phyloP scores from a whole-genome alignment of 1,284 basidiomycete species.

The Ceratorhiza oryzae-sativae region DNA sequence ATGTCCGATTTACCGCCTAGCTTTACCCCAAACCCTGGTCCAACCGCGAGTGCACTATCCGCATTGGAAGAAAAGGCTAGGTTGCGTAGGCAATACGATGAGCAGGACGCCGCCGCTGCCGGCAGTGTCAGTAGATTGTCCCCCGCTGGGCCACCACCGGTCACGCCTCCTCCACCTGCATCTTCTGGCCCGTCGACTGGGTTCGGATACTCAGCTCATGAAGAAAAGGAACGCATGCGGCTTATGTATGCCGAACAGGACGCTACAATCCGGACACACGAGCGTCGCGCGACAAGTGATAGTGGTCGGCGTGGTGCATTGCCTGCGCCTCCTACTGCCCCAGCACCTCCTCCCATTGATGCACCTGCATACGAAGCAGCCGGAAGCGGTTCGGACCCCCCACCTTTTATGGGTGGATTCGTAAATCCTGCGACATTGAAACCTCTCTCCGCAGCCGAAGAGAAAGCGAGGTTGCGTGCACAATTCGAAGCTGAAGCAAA shows the following conservation, averaged over 20 bases:
- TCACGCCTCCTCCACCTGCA: conserved; percentile 49
- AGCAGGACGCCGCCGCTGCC: conserved; percentile 33
- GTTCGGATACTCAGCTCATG: conserved; percentile 25
- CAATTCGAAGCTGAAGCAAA: conserved; percentile 64
- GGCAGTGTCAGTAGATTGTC: background rate
- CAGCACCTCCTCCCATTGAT: conserved; percentile 16
- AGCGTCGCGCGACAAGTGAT: conserved; percentile 30
- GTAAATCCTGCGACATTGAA: conserved; percentile 28
- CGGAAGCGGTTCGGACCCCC: conserved; percentile 13
- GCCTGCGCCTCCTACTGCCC: conserved; percentile 25
- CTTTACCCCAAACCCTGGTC: conserved; percentile 33
- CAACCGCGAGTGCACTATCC: conserved; percentile 34
- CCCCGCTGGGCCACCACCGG: conserved; percentile 49
- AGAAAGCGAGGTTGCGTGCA: conserved; percentile 72
- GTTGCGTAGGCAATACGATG: conserved; percentile 37
- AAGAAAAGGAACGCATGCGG: conserved; percentile 52
- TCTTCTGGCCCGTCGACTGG: conserved; percentile 50
- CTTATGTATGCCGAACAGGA: conserved; percentile 65
- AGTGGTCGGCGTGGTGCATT: background rate
- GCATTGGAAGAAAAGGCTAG: conserved; percentile 39
- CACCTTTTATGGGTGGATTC: conserved; percentile 29
- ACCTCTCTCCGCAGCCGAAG: conserved; percentile 72
- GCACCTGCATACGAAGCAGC: conserved; percentile 29
- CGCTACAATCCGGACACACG: conserved; percentile 52
- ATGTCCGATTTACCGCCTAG: conserved; percentile 21